Evolutionary conservation across 2,329 filamentous ascomycete genomes (phyloP).

Genomic region (Onygenales sp.): DNA sequence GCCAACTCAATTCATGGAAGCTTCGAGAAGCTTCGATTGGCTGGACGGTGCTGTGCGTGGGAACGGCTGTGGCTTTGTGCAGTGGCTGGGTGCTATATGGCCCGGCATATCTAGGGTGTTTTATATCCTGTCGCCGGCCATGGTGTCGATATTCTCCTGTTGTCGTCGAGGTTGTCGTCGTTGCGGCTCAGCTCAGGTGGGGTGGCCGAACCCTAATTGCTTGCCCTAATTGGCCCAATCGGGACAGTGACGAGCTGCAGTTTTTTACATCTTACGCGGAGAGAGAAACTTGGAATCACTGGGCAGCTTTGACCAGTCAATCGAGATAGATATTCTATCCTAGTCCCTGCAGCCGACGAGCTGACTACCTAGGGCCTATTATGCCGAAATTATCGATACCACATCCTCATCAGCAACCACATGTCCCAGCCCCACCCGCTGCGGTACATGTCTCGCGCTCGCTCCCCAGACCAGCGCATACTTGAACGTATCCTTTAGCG

Average conservation of each 20-base stretch:
- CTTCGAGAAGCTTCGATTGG: constrained; percentile 28
- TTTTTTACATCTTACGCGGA: neutral
- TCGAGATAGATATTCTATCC: too few relatives aligned
- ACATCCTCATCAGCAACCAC: constrained; percentile 62
- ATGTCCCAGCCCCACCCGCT: constrained; percentile 81
- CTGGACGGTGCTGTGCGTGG: neutral
- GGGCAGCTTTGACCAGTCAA: too few relatives aligned
- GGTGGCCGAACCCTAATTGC: neutral
- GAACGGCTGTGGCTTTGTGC: too few relatives aligned
- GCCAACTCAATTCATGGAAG: constrained; percentile 16
- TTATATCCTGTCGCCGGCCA: neutral
- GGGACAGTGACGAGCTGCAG: neutral
- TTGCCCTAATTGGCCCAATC: constrained; percentile 3
- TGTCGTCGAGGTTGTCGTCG: neutral
- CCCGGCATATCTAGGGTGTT: neutral
- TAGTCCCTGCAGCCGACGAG: neutral
- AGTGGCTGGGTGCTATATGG: too few relatives aligned
- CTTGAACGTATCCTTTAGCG: constrained; percentile 96
- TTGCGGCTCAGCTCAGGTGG: neutral
- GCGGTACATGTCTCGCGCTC: constrained; percentile 87
- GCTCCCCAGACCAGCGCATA: constrained; percentile 97
- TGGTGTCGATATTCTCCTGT: neutral
- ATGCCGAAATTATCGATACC: constrained; percentile 53
- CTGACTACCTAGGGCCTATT: too few relatives aligned
- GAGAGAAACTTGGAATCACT: too few relatives aligned